Evolutionary conservation across 768 basidiomycete genomes (phyloP).

Genomic region (Tubosaeta sp.): DNA sequence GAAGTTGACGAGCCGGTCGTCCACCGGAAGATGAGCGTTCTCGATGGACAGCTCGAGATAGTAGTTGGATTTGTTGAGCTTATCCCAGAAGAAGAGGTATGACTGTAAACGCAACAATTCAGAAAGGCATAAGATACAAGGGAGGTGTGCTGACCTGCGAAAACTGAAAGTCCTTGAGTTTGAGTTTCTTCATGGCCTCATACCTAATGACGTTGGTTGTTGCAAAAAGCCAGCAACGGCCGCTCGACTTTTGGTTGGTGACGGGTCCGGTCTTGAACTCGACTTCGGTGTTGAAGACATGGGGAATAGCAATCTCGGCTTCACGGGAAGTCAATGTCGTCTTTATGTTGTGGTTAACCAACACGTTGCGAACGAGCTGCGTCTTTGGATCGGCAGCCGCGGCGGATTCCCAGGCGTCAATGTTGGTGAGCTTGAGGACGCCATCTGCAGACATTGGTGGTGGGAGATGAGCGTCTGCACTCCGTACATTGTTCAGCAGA

Average conservation of each 20-base stretch:
- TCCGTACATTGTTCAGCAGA: background rate
- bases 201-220: slow-evolving; percentile 85
- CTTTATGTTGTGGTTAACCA: slow-evolving; percentile 64
- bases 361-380: slow-evolving; percentile 71
- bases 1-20: slow-evolving; percentile 77
- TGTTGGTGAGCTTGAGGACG: slow-evolving; percentile 51
- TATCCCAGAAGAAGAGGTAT: slow-evolving; percentile 96
- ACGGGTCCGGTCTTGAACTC: slow-evolving; percentile 80
- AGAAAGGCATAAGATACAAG: background rate
- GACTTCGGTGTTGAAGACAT: slow-evolving; percentile 79
- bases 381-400: slow-evolving; percentile 54
- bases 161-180: slow-evolving; percentile 85
- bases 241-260: slow-evolving; percentile 83
- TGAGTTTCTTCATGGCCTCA: slow-evolving; percentile 79
- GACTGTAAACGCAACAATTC: slow-evolving; percentile 39
- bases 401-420: slow-evolving; percentile 65
- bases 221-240: slow-evolving; percentile 95
- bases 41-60: slow-evolving; percentile 87
- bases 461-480: slow-evolving; percentile 1
- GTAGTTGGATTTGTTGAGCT: slow-evolving; percentile 87
- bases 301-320: slow-evolving; percentile 57
- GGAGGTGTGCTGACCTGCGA: slow-evolving; percentile 56
- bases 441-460: slow-evolving; percentile 50
- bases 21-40: slow-evolving; percentile 71
- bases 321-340: slow-evolving; percentile 59